Base-by-base conservation (phyloP, 306 rosid genomes). In the Rubus idaeus region DNA sequence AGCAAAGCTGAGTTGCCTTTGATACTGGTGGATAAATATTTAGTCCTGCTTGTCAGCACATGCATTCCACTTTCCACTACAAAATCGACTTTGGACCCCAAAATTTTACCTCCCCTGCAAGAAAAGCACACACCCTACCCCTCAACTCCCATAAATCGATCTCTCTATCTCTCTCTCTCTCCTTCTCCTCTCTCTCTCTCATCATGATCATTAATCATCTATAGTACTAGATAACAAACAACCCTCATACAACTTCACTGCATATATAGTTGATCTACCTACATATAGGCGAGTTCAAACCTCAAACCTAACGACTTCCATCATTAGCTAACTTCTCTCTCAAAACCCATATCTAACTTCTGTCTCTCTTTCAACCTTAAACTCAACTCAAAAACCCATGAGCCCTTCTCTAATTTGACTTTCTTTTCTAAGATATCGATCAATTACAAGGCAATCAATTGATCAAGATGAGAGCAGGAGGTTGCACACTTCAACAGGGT, bases 21-120 rank as follows among this genome's bases (percentile, higher is more conserved):
- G 93, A 83, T 87, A 87, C 91, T 81, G 91, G 75, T 90, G 93
- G 87, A 50, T 35, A 91, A 65, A 65, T 18, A 65, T 65, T 69
- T 87, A 79, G 93, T 70, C 89, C 88, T 91, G 77, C 94, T 89
- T 87, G 96, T 94, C 90, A 84, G 91, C 98, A 92, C 98, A 92
- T 95, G 98, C 97, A 90, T 79, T 86, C 97, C 98, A 87, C 97
- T 92, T 95, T 89, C 93, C 84, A 84, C 89, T 83, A 89, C 93
- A 90, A 88, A 90, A 90, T 92, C 91, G 64, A 87, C 91, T 89
- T 89, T 88, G 86, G 90, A 88, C 95, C 96, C 93, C 90, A 84
- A 86, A 84, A 68, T 82, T 79, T 89, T 86, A 87, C 98, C 98
- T 92, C 98, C 42, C 86, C 86, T 72, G 26, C 98, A 96, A 92